These are phyloP conservation scores for Salix viminalis DNA, from an alignment of 345 rosid species.

Conservation along the genomic window DNA sequence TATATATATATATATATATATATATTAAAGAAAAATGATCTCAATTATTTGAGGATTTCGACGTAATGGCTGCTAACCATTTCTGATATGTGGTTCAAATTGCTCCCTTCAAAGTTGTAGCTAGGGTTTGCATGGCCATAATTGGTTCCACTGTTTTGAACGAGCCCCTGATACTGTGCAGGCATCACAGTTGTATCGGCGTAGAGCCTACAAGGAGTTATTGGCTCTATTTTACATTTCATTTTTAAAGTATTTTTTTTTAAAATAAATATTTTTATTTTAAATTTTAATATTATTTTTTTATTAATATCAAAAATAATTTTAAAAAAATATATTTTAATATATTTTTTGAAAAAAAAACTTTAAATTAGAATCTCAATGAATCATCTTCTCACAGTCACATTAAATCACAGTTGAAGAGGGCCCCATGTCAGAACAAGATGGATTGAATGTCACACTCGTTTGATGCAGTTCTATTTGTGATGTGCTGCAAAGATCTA, in stretches of 20 bases:
- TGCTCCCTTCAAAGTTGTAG: slow-evolving; percentile 22
- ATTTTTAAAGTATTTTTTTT: too few species aligned
- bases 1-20: too few species aligned
- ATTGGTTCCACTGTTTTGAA: slow-evolving; percentile 18
- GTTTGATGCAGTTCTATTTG: slow-evolving; percentile 20
- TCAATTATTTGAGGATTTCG: not conserved
- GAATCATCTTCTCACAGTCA: too few species aligned
- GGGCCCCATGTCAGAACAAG: slow-evolving; percentile 21
- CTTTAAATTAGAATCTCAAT: too few species aligned
- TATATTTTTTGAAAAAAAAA: too few species aligned
- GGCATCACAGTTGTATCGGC: slow-evolving; percentile 13
- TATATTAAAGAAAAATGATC: too few species aligned
- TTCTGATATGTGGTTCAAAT: slow-evolving; percentile 21
- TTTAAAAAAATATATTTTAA: too few species aligned
- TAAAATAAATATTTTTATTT: too few species aligned
- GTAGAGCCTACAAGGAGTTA: slow-evolving; percentile 13
- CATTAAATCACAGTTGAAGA: slow-evolving; percentile 19
- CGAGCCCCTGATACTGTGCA: slow-evolving; percentile 17
- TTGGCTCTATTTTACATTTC: too few species aligned
- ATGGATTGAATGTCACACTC: slow-evolving; percentile 12
- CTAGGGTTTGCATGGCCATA: slow-evolving; percentile 19
- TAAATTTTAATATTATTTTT: too few species aligned
- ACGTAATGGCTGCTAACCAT: slow-evolving; percentile 9
- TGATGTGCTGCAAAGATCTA: slow-evolving; percentile 3
- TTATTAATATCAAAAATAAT: too few species aligned